Evolutionary conservation across 257 asterid species (phyloP).

Genomic region (Jacaranda copaia): DNA sequence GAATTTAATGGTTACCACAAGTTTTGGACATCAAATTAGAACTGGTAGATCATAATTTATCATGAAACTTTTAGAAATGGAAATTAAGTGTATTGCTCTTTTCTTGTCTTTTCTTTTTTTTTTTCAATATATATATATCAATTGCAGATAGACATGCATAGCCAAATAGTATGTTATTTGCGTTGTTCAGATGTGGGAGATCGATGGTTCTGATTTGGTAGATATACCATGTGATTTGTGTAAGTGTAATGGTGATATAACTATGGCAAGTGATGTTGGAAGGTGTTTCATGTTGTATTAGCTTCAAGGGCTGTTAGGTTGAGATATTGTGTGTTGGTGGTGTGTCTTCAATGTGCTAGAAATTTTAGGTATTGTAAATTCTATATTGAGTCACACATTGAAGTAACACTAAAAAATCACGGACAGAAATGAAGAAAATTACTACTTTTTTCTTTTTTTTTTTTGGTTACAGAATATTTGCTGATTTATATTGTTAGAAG

Average conservation of each 20-base stretch:
- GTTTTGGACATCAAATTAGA: background rate
- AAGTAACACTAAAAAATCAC: background rate
- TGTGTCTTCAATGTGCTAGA: background rate
- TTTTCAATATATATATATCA: too few species aligned
- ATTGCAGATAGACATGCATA: background rate
- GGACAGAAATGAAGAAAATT: background rate
- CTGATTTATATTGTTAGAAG: background rate
- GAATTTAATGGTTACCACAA: background rate
- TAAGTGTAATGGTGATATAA: background rate
- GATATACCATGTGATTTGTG: background rate
- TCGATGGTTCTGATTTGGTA: slow-evolving; percentile 11
- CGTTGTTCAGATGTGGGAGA: background rate
- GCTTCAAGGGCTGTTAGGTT: background rate
- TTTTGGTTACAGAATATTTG: background rate
- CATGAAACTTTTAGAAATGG: background rate
- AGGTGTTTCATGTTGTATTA: background rate
- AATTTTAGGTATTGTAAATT: background rate
- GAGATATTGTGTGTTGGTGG: background rate
- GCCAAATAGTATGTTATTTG: background rate
- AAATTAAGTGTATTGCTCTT: background rate
- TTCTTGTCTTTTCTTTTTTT: background rate
- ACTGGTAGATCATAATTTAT: background rate
- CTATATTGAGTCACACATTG: background rate
- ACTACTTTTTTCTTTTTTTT: too few species aligned
- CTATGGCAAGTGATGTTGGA: slow-evolving; percentile 9